A percentile compares a stretch with the other conserved stretches of the same genome.
phyloP scores from a whole-genome alignment of 805 yeast species.

The Yamadazyma scolyti region DNA sequence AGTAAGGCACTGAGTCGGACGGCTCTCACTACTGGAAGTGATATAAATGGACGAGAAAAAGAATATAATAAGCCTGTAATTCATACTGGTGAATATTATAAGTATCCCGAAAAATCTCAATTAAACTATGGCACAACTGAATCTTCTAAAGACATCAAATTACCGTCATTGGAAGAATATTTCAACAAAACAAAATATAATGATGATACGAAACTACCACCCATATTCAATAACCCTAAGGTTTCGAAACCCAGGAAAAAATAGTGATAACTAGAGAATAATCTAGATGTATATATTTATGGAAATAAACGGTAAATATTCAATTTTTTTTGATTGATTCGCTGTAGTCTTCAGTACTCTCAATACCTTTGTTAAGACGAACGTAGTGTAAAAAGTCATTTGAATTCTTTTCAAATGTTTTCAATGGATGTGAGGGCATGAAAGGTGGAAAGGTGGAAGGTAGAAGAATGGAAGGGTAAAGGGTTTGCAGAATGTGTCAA shows the following conservation, averaged over 20 bases:
- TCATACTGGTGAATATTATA: too few species aligned
- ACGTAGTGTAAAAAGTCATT: constrained; percentile 49
- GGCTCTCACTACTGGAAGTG: too few species aligned
- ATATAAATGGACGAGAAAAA: too few species aligned
- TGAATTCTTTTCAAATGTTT: constrained; percentile 16
- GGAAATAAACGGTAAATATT: too few species aligned
- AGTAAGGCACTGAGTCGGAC: too few species aligned
- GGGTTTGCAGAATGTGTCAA: too few species aligned
- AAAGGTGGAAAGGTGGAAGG: too few species aligned
- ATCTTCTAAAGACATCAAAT: constrained; percentile 6
- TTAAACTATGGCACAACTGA: constrained; percentile 1
- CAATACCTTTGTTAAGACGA: constrained; percentile 40
- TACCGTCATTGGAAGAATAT: constrained; percentile 14
- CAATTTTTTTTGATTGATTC: too few species aligned
- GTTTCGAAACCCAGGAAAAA: constrained; percentile 1
- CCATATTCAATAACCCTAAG: constrained; percentile 9
- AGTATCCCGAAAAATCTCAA: not conserved
- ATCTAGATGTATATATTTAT: constrained; percentile 4
- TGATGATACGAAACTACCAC: constrained; percentile 13
- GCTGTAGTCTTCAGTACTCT: constrained; percentile 36
- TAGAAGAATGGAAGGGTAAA: constrained; percentile 1
- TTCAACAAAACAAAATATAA: constrained; percentile 3
- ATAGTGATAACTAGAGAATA: not conserved
- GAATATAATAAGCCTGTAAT: too few species aligned
- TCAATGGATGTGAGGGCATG: too few species aligned